Base-by-base conservation (phyloP, 352 stramenopile species). In the Peronospora farinosa region DNA sequence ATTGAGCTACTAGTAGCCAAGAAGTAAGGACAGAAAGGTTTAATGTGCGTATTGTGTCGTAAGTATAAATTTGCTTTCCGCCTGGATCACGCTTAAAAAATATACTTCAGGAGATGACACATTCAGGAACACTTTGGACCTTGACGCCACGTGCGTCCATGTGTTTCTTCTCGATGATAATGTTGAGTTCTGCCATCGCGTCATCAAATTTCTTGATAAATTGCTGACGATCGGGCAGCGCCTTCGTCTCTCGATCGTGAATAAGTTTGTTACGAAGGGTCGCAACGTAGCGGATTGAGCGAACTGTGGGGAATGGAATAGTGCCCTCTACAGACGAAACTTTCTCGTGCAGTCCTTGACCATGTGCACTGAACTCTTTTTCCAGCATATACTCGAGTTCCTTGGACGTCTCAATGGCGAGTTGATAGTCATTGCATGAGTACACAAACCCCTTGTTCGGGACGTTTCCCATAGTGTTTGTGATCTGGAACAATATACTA, bases 181-280 rank as follows among this genome's bases (percentile, higher is more conserved):
- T 55, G 8, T 75, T 66, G 31, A 93, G 63, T 47, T 88, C 78
- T 12, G 70, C 63, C 53, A 86, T 69, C 1, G 74, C 72, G 3
- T 65, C 56, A 48, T 86, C 59, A 28, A 86, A 86, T 8, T 74
- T 72, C 13, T 51, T 42, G 38, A 88, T 87, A 57, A 94, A 94
- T 32, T 54, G 51, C 16, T 56, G 59, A 7, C 78, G 76, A 32
- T 92, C 72, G 9, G 74, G 57, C 1, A 94, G 72, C 17, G 55
- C 48, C 37, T 59, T 58, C 50, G 88, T 82, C 25, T 72, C 67
- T 37, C 73, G 67, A 50, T 94, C 67, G 63, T 92, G 83, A 47
- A 91, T 88, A 31, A 94, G 72, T 44, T 64, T 52, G 60, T 94
- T 94, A 48, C 83, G 76, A 36, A 89, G 67, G 27, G 78, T 94